These are phyloP conservation scores for Copromyces sp. DNA, from an alignment of 495 filamentous ascomycete genomes.

Conservation along the genomic window DNA sequence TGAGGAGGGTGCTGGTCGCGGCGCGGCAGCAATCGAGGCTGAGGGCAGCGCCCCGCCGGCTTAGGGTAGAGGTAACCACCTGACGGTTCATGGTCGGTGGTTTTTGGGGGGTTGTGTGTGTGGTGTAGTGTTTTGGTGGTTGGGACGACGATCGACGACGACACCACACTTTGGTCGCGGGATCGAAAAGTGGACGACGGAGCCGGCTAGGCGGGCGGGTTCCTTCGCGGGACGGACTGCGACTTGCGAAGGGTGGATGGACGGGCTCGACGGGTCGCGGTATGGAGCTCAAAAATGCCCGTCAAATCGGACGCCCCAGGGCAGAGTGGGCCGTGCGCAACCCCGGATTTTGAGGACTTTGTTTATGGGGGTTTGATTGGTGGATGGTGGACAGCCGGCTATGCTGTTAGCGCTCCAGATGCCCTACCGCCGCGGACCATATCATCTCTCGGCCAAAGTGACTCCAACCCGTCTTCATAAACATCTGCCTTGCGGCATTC, in stretches of 20 bases:
- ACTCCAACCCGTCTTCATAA: neutral
- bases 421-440: neutral
- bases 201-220: neutral
- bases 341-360: conserved; percentile 8
- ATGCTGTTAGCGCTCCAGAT: neutral
- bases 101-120: neutral
- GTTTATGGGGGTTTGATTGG: conserved; percentile 13
- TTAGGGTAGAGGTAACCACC: conserved; percentile 14
- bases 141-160: neutral
- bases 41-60: conserved; percentile 8
- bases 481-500: neutral
- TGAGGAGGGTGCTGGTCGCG: neutral
- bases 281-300: neutral
- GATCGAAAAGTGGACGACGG: conserved; percentile 4
- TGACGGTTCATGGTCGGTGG: conserved; percentile 19
- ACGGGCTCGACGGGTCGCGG: neutral
- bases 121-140: neutral
- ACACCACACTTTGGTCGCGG: conserved; percentile 1
- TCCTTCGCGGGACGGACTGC: neutral
- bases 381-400: conserved; percentile 2
- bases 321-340: neutral
- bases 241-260: neutral
- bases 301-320: neutral
- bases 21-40: neutral
- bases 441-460: neutral